Evolutionary conservation across 306 rosid genomes (phyloP), one percentile per base, ranked within the genome.

Genomic region (Fagus sylvatica): DNA sequence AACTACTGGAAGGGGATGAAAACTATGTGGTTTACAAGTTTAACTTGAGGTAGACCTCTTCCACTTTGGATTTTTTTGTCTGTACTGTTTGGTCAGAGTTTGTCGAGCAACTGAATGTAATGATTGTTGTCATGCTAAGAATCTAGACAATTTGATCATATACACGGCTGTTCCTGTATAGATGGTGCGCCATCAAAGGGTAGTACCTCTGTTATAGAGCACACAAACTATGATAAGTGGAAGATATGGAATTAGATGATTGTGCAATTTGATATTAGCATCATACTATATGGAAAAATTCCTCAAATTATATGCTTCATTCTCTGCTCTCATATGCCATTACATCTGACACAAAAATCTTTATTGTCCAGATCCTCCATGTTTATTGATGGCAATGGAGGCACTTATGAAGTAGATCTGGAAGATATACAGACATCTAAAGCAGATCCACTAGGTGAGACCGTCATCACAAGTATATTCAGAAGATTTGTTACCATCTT

Each of bases 371-470:
- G 98, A 10, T 89, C 98, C 48, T 91, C 97, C 82, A 67, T 81
- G 30, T 89, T 73, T 82, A 67, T 95, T 39, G 91, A 92, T 79
- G 83, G 83, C 65, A 60, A 57, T 33, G 98, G 91, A 78, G 74
- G 90, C 72, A 82, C 71, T 40, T 89, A 87, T 73, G 95, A 89
- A 41, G 91, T 92, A 51, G 88, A 86, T 53, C 34, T 77, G 55
- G 97, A 91, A 82, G 92, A 90, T 56, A 81, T 95, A 79, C 77
- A 69, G 69, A 74, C 54, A 48, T 74, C 89, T 56, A 90, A 87
- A 89, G 91, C 91, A 53, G 95, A 94, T 89, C 80, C 51, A 13
- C 76, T 90, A 79, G 96, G 98, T 94, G 75, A 79, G 46, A 66
- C 43, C 77, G 65, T 32, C 32, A 2, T 10, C 59, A 28, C 62